Evolutionary conservation across 129 eudicot species (phyloP), one percentile per base, ranked within the genome.

Genomic region (Rutidosis leptorrhynchoides): DNA sequence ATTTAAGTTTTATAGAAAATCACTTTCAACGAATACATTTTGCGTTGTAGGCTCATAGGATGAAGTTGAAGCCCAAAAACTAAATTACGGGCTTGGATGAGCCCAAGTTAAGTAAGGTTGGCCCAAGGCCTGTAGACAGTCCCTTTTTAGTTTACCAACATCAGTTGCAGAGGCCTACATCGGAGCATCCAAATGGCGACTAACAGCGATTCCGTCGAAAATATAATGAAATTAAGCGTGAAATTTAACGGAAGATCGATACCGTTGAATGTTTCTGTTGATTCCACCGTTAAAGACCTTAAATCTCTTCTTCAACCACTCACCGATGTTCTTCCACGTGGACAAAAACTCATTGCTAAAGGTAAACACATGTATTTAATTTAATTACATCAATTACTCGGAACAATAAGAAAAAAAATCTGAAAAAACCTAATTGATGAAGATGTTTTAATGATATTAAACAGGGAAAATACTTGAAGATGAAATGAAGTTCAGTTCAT

Each of bases 291-390:
- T 57, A 84, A 78, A 74, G 78, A 89, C 76, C 97, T 94, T 48
- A 89, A 94, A 76, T 64, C 73, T 25, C 67, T 71, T 16, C 95
- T 94, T 67, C 96, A 94, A 67, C 78, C 89, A 52, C 83, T 83
- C 74, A 94, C 99, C 52, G 81, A 94, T 77, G 93, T 89, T 75
- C 99, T 94, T 77, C 90, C 95, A 48, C 96, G 99, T 32, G 97
- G 99, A 68, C 99, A 94, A 57, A 94, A 89, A 67, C 99, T 94
- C 75, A 89, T 94, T 67, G 84, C 72, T 66, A 84, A 86, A 77
- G 99, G 97, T 86, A 43, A 12, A 61, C 37, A 16, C 29, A 24
- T 24, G 29, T 68, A 1, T 61, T 11, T 26, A 26, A 1, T 61
- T 11, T 26, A 26, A 20, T 15, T 8, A 21, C 16, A 52, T 9